A percentile compares a stretch with the other conserved stretches of the same genome.
These are phyloP conservation scores for Yamadazyma aaseri DNA, from an alignment of 1,139 yeast species.

Conservation along the genomic window DNA sequence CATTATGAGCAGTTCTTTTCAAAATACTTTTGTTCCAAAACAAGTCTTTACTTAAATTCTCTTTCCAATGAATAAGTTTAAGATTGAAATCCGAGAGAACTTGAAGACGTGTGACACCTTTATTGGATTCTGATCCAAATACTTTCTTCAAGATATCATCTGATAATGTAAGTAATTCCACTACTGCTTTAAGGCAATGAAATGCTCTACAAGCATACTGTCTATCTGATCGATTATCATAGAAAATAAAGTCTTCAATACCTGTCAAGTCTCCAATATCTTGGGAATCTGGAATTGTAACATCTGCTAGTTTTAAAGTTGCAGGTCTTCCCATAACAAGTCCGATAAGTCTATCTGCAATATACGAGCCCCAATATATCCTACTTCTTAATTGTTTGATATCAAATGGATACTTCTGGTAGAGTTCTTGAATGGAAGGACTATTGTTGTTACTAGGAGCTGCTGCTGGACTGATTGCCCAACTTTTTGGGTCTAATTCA, in stretches of 20 bases:
- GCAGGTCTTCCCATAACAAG: slow-evolving; percentile 14
- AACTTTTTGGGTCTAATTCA: slow-evolving; percentile 15
- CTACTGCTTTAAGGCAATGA: slow-evolving; percentile 12
- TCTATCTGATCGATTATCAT: slow-evolving; percentile 11
- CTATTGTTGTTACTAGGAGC: not conserved
- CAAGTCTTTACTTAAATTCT: slow-evolving; percentile 6
- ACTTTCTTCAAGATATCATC: slow-evolving; percentile 13
- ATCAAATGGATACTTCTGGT: slow-evolving; percentile 12
- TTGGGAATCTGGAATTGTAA: slow-evolving; percentile 14
- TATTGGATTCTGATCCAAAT: slow-evolving; percentile 8
- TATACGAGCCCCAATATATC: slow-evolving; percentile 16
- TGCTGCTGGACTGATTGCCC: slow-evolving; percentile 6
- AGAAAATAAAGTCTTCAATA: slow-evolving; percentile 14
- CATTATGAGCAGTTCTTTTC: slow-evolving; percentile 13
- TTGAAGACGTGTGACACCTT: slow-evolving; percentile 6
- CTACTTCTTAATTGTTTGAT: slow-evolving; percentile 12
- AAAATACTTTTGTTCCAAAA: slow-evolving; percentile 13
- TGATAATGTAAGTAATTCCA: slow-evolving; percentile 9
- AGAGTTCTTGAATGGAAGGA: slow-evolving; percentile 6
- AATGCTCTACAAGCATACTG: slow-evolving; percentile 13
- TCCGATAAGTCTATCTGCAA: slow-evolving; percentile 14
- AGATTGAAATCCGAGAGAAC: slow-evolving; percentile 9
- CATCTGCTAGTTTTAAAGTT: slow-evolving; percentile 13
- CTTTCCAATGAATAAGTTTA: slow-evolving; percentile 10
- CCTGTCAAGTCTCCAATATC: slow-evolving; percentile 15